A percentile compares a stretch with the other conserved stretches of the same genome.
These are phyloP conservation scores for Carex scoparia DNA, from an alignment of 176 grass and related monocot genomes.

Conservation along the genomic window DNA sequence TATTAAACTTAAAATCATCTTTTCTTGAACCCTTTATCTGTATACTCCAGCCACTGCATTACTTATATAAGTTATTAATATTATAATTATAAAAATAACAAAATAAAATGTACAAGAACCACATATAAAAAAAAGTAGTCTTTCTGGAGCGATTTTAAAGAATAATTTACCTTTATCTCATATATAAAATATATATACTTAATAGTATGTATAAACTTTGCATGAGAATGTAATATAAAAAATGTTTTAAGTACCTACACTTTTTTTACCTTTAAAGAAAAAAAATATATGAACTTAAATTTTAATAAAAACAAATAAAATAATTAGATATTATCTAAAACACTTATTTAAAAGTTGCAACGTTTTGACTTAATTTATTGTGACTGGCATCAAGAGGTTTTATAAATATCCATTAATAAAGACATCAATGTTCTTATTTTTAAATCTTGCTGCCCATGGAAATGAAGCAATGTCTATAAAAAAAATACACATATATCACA, in stretches of 20 bases:
- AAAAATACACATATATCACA: neutral
- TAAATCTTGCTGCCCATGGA: neutral
- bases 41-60: neutral
- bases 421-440: too few species aligned
- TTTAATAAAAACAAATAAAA: neutral
- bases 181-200: neutral
- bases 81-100: neutral
- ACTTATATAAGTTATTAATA: neutral
- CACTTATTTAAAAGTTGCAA: neutral
- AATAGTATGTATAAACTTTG: neutral
- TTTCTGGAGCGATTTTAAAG: too few species aligned
- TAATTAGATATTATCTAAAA: neutral
- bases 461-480: neutral
- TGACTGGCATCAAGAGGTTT: too few species aligned
- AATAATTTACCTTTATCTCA: too few species aligned
- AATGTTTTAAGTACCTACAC: neutral
- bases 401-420: neutral
- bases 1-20: neutral
- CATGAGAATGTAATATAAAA: neutral
- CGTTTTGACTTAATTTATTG: neutral
- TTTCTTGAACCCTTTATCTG: neutral
- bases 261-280: neutral
- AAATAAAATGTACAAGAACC: neutral
- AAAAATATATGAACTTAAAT: neutral
- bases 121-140: too few species aligned